Evolutionary conservation across 23 red algal genomes (phyloP), one percentile per base, ranked within the genome.

Genomic region (Gracilaria vermiculophylla): DNA sequence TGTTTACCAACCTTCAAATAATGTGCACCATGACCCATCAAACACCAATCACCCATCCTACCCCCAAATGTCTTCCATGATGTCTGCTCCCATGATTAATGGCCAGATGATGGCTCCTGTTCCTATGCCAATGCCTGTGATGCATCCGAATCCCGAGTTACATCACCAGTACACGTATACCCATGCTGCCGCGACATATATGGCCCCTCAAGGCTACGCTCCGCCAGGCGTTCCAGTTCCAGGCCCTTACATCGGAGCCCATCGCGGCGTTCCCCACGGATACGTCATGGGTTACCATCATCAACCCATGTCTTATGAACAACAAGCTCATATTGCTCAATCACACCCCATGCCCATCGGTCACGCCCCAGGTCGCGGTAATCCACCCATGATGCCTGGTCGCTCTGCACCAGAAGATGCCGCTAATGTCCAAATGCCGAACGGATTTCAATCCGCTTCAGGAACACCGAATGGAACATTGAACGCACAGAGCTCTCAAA

Each of bases 71-170:
- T 45, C 73, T 6, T 45, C 73, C 39, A 78, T 78, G 39, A 52
- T 78, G 51, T 78, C 73, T 36, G 51, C 48, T 5, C 73, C 67
- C 5, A 78, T 78, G 73, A 78, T 78, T 42, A 78, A 56, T 78
- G 64, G 64, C 64, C 64, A 70, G 64, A 70, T 70, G 9, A 70
- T 70, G 35, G 32, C 73, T 6, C 78, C 78, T 14, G 52, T 82
- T 48, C 78, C 78, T 20, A 62, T 82, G 78, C 78, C 78, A 19
- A 45, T 82, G 52, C 78, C 78, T 1, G 58, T 82, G 34, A 64
- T 82, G 58, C 78, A 82, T 28, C 78, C 78, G 16, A 25, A 33
- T 48, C 45, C 55, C 5, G 55, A 56, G 15, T n/a, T 57, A 8
- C 75, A 79, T 33, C 41, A 27, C 20, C 78, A 62, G 78, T 66